Evolutionary conservation across 164 flowering plant species (phyloP).

Genomic region (Chimonanthus salicifolius): DNA sequence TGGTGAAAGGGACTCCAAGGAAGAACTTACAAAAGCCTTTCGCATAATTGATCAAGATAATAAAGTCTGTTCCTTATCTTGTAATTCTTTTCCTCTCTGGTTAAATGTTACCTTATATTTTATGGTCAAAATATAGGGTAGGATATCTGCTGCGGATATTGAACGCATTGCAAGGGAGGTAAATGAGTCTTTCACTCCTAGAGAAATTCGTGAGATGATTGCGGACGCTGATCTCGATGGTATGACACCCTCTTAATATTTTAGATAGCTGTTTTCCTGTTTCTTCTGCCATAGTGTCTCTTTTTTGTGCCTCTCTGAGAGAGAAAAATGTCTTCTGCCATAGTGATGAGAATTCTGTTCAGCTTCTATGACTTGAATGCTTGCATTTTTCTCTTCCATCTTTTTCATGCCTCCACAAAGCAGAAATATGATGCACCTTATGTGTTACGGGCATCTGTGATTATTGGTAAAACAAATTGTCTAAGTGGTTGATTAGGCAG

Average conservation of each 20-base stretch:
- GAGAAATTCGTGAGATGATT: conserved; percentile 79
- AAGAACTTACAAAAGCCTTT: conserved; percentile 92
- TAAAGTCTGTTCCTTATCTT: conserved; percentile 38
- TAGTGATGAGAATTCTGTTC: background rate
- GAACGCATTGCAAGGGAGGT: conserved; percentile 60
- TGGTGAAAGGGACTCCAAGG: conserved; percentile 93
- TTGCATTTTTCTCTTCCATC: background rate
- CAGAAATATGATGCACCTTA: background rate
- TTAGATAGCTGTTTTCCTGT: background rate
- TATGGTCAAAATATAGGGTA: conserved; percentile 64
- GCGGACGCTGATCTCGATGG: conserved; percentile 84
- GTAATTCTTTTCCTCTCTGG: background rate
- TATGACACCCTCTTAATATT: conserved; percentile 6
- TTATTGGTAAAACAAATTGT: too few species aligned
- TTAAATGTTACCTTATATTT: too few species aligned
- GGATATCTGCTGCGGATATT: conserved; percentile 75
- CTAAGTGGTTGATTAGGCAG: background rate
- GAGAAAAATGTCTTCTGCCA: background rate
- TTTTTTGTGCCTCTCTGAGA: background rate
- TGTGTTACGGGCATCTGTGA: background rate
- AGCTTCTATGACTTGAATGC: background rate
- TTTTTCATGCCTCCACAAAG: background rate
- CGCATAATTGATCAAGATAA: conserved; percentile 78
- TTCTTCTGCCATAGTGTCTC: background rate
- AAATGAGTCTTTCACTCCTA: conserved; percentile 60